These are phyloP conservation scores for Eucalyptus pauciflora DNA, from an alignment of 345 rosid genomes.

Conservation along the genomic window DNA sequence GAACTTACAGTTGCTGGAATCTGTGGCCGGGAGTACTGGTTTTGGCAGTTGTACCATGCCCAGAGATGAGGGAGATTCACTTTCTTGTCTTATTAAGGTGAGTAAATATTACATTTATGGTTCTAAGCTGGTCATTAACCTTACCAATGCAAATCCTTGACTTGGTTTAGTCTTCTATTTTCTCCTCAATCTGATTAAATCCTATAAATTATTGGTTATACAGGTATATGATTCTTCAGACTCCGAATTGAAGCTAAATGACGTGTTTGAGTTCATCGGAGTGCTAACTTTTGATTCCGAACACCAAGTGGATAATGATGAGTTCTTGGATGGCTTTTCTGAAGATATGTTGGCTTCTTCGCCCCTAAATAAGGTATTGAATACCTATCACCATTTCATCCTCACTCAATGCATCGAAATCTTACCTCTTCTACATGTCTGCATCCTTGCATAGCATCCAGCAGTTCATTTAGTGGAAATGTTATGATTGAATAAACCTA, in stretches of 20 bases:
- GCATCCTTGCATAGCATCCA: background rate
- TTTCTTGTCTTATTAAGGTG: conserved; percentile 82
- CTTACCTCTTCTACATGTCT: background rate
- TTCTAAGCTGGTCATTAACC: background rate
- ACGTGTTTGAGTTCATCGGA: conserved; percentile 82
- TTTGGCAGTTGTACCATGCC: conserved; percentile 1
- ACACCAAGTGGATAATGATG: conserved; percentile 17
- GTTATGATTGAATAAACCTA: background rate
- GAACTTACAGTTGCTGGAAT: conserved; percentile 16
- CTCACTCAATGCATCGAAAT: background rate
- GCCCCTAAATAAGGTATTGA: conserved; percentile 45
- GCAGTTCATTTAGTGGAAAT: background rate
- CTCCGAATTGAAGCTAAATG: conserved; percentile 77
- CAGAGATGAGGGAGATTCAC: conserved; percentile 11
- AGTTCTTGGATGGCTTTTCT: conserved; percentile 20
- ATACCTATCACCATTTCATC: background rate
- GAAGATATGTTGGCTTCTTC: conserved; percentile 44
- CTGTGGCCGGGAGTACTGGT: conserved; percentile 7
- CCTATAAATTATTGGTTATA: background rate
- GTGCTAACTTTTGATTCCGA: conserved; percentile 58
- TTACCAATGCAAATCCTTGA: background rate
- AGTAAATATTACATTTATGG: background rate
- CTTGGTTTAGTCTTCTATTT: background rate
- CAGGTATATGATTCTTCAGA: conserved; percentile 83
- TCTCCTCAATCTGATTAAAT: background rate